phyloP scores from a whole-genome alignment of 106 monocot genomes.

The Dioscorea zingiberensis region DNA sequence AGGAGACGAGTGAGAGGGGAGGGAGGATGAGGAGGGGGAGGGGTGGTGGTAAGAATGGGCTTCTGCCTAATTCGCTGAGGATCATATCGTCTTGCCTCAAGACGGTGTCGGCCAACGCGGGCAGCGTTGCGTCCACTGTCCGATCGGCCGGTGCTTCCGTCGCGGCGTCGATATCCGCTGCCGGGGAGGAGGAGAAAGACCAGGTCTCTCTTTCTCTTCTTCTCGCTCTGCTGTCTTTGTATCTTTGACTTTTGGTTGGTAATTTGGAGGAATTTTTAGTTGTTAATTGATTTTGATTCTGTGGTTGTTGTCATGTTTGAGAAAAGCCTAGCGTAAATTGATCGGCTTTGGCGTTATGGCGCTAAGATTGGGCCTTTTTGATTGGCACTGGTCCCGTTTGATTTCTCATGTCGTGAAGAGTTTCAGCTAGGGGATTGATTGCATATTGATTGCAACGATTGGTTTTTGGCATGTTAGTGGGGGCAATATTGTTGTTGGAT shows the following conservation, averaged over 20 bases:
- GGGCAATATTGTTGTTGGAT: too few relatives aligned
- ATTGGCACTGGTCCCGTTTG: background rate
- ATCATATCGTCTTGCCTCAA: constrained; percentile 95
- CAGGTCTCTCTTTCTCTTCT: constrained; percentile 35
- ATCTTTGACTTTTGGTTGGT: background rate
- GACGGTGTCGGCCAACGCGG: constrained; percentile 89
- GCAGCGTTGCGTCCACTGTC: constrained; percentile 66
- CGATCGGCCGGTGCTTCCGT: constrained; percentile 86
- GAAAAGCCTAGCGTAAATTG: background rate
- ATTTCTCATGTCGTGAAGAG: too few relatives aligned
- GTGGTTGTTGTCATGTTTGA: background rate
- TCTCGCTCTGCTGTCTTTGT: background rate
- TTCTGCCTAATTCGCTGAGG: constrained; percentile 84
- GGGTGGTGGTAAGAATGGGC: constrained; percentile 38
- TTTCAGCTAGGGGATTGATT: too few relatives aligned
- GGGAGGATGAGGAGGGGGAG: constrained; percentile 29
- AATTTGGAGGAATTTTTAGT: background rate
- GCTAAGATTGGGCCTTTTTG: background rate
- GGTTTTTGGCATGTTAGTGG: too few relatives aligned
- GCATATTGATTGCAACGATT: too few relatives aligned
- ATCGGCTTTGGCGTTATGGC: too few relatives aligned
- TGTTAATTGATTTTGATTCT: background rate
- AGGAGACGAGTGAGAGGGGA: constrained; percentile 13
- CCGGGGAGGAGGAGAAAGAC: constrained; percentile 65
- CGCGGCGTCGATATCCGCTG: constrained; percentile 56